A percentile compares a stretch with the other conserved stretches of the same genome.
Conservation (phyloP, 495 filamentous ascomycete species). For the Aspergillus carlsbadensis region DNA sequence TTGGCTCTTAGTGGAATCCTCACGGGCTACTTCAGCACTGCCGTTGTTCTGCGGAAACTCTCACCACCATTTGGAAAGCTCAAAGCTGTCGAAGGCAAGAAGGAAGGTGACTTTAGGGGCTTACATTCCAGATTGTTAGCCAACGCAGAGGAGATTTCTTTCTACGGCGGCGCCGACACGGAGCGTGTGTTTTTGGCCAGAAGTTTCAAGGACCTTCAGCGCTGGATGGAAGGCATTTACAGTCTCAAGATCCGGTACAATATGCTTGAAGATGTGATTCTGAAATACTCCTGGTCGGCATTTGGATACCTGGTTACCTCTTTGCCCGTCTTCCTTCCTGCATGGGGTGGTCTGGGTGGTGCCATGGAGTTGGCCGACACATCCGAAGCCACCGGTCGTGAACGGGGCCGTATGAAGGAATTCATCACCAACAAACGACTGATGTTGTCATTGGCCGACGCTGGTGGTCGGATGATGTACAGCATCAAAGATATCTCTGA, state of each 20-base stretch:
- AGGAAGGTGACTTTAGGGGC: constrained; percentile 90
- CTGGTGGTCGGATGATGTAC: constrained; percentile 98
- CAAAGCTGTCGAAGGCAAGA: constrained; percentile 89
- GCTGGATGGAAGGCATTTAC: constrained; percentile 97
- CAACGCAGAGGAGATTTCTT: constrained; percentile 98
- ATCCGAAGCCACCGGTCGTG: constrained; percentile 52
- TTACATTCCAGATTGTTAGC: constrained; percentile 89
- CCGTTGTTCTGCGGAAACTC: constrained; percentile 77
- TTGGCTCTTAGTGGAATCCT: constrained; percentile 82
- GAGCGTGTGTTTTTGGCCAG: constrained; percentile 85
- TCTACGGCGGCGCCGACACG: constrained; percentile 92
- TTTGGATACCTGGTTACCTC: constrained; percentile 94
- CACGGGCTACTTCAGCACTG: constrained; percentile 89
- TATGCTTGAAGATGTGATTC: constrained; percentile 96
- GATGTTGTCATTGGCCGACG: constrained; percentile 96
- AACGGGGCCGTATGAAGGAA: constrained; percentile 89
- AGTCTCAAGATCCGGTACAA: constrained; percentile 96
- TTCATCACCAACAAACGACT: constrained; percentile 99
- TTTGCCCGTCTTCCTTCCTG: constrained; percentile 89
- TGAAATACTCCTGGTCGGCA: constrained; percentile 98
- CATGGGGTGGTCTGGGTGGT: constrained; percentile 84
- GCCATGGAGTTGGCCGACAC: constrained; percentile 58
- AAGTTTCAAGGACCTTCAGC: constrained; percentile 86
- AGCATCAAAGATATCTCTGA: constrained; percentile 95
- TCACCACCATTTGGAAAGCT: constrained; percentile 96